These are phyloP conservation scores for Speleostelium caveatum DNA, from an alignment of 78 protist species.

Conservation along the genomic window DNA sequence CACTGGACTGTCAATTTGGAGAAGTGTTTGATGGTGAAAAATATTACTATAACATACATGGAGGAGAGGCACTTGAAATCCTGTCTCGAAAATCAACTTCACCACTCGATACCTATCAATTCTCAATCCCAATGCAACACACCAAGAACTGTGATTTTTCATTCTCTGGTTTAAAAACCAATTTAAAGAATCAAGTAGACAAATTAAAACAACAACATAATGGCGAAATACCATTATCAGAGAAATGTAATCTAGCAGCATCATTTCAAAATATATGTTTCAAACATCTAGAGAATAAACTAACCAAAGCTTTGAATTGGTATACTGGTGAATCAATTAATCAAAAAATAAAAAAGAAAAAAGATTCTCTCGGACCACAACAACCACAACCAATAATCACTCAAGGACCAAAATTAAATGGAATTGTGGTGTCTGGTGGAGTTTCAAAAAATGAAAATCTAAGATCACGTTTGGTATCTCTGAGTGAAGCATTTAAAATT, in stretches of 20 bases:
- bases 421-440: slow-evolving; percentile 86
- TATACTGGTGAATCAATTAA: not conserved
- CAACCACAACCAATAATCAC: not conserved
- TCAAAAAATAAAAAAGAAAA: slow-evolving; percentile 6
- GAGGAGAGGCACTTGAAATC: slow-evolving; percentile 80
- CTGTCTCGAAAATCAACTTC: slow-evolving; percentile 40
- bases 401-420: not conserved
- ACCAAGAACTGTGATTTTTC: slow-evolving; percentile 80
- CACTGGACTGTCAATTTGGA: slow-evolving; percentile 37
- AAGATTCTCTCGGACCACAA: not conserved
- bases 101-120: not conserved
- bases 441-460: slow-evolving; percentile 78
- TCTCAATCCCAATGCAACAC: slow-evolving; percentile 31
- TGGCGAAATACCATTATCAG: not conserved
- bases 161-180: slow-evolving; percentile 74
- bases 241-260: slow-evolving; percentile 76
- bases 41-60: slow-evolving; percentile 31
- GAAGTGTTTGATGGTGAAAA: slow-evolving; percentile 40
- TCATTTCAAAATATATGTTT: slow-evolving; percentile 80
- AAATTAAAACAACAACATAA: not conserved
- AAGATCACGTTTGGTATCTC: slow-evolving; percentile 5
- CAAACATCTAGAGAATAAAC: slow-evolving; percentile 63
- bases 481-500: not conserved
- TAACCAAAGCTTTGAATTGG: slow-evolving; percentile 51
- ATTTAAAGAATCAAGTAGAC: not conserved